phyloP scores from a whole-genome alignment of 2,329 filamentous ascomycete genomes.

The Fusarium aywerte region DNA sequence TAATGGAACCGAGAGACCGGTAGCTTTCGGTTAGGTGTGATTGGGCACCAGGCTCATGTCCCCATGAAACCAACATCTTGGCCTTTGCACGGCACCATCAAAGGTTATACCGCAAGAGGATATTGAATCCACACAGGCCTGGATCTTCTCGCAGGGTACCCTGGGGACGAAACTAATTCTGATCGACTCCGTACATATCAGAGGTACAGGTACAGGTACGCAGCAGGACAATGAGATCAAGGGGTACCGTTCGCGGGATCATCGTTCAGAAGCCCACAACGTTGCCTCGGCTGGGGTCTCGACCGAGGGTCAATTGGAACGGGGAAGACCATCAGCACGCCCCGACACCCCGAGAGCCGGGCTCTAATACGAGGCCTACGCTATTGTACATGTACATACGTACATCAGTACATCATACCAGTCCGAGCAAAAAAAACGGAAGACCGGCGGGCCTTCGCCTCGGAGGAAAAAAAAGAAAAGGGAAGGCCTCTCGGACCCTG shows the following conservation, averaged over 20 bases:
- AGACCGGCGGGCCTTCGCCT: constrained; percentile 1
- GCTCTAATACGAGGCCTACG: background rate
- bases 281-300: constrained; percentile 17
- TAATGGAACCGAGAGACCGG: constrained; percentile 8
- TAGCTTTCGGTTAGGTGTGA: background rate
- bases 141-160: constrained; percentile 2
- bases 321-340: background rate
- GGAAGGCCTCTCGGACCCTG: background rate
- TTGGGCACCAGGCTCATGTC: background rate
- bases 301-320: constrained; percentile 3
- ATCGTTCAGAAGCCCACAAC: background rate
- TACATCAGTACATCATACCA: too few relatives aligned
- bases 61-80: constrained; percentile 24
- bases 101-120: constrained; percentile 2
- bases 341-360: background rate
- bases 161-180: background rate
- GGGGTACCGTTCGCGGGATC: constrained; percentile 12
- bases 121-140: constrained; percentile 12
- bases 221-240: constrained; percentile 21
- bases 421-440: background rate
- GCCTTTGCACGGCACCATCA: constrained; percentile 24
- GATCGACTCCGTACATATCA: background rate
- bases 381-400: background rate
- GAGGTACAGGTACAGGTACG: background rate
- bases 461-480: background rate